Evolutionary conservation across 352 stramenopile species (phyloP).

Genomic region (Globisporangium uncinulatum): DNA sequence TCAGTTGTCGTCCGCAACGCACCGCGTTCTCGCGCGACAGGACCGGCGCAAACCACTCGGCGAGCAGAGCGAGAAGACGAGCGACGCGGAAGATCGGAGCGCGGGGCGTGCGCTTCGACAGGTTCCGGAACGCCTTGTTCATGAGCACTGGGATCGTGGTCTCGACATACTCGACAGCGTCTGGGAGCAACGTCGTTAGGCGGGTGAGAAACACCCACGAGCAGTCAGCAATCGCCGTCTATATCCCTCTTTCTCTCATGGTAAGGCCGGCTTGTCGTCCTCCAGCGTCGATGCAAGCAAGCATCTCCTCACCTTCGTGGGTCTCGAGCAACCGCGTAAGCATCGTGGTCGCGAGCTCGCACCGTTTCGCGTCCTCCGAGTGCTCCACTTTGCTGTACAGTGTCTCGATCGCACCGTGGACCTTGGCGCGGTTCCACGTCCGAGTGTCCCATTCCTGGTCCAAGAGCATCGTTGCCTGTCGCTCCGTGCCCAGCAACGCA

Average conservation of each 20-base stretch:
- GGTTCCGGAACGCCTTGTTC: conserved; percentile 67
- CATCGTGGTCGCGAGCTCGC: conserved; percentile 62
- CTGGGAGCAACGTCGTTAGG: conserved; percentile 10
- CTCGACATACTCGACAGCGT: conserved; percentile 58
- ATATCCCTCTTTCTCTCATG: background rate
- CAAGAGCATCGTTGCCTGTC: conserved; percentile 67
- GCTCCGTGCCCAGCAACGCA: background rate
- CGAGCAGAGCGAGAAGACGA: conserved; percentile 43
- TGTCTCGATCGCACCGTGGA: conserved; percentile 53
- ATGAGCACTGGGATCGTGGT: conserved; percentile 60
- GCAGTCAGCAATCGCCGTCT: background rate
- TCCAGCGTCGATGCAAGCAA: no score
- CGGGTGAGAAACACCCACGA: background rate
- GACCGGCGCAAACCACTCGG: conserved; percentile 54
- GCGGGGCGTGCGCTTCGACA: conserved; percentile 51
- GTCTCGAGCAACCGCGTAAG: conserved; percentile 58
- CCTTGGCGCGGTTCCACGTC: conserved; percentile 52
- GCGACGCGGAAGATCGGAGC: conserved; percentile 49
- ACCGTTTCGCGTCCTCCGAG: conserved; percentile 29
- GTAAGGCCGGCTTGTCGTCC: no score
- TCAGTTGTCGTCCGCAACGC: background rate
- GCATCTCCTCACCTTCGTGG: conserved; percentile 35
- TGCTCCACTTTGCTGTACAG: conserved; percentile 65
- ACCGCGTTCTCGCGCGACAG: conserved; percentile 63
- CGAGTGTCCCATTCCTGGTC: conserved; percentile 80